A percentile compares a stretch with the other conserved stretches of the same genome.
Conservation (phyloP, 2,329 filamentous ascomycete genomes). For the Zasmidium cellare region DNA sequence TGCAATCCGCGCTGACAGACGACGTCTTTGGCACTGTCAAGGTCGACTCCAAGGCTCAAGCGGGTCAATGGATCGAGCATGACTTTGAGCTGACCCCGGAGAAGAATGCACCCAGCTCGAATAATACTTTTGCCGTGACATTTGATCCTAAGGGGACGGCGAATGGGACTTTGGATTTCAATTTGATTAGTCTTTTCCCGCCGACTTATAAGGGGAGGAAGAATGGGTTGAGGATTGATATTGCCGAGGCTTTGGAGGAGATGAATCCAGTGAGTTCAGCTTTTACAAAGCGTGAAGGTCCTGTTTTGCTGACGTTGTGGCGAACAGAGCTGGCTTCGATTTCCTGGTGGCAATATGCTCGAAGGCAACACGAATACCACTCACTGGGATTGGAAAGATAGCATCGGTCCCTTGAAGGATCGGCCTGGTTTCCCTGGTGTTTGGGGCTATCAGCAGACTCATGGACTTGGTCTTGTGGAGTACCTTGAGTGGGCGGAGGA, state of each 20-base stretch:
- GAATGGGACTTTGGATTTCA: conserved; percentile 48
- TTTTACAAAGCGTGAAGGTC: background rate
- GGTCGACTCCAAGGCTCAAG: conserved; percentile 29
- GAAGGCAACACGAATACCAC: conserved; percentile 40
- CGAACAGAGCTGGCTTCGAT: conserved; percentile 56
- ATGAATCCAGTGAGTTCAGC: conserved; percentile 26
- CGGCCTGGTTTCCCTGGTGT: conserved; percentile 56
- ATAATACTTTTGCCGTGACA: conserved; percentile 55
- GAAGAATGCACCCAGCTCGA: conserved; percentile 43
- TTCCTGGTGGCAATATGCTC: conserved; percentile 63
- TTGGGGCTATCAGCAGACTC: conserved; percentile 63
- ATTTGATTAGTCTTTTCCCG: conserved; percentile 55
- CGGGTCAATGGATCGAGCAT: conserved; percentile 34
- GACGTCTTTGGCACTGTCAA: conserved; percentile 5
- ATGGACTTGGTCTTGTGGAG: conserved; percentile 63
- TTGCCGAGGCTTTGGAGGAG: conserved; percentile 42
- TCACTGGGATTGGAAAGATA: conserved; percentile 52
- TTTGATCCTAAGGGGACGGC: conserved; percentile 39
- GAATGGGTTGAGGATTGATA: conserved; percentile 53
- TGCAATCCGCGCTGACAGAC: conserved; percentile 9
- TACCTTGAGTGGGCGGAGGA: conserved; percentile 61
- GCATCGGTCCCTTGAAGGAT: conserved; percentile 54
- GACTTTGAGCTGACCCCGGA: conserved; percentile 31
- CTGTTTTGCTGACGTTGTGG: no score
- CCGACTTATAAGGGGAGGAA: conserved; percentile 55